Base-by-base conservation (phyloP, 2,329 filamentous ascomycete species). In the Akanthomyces muscarius region DNA sequence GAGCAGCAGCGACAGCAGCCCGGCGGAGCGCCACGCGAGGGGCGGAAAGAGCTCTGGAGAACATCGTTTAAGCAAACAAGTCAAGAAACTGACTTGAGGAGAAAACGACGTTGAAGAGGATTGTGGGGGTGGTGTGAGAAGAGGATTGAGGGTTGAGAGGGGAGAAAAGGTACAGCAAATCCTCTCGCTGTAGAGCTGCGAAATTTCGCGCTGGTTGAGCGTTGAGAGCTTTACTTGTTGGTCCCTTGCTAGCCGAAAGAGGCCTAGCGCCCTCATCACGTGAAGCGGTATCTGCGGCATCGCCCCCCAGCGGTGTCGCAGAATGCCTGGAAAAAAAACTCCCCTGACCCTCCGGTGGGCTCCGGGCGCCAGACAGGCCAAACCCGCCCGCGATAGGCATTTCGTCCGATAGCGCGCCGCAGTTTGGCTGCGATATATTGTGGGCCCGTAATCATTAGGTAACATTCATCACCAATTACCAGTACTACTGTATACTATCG, bases 41-140 rank as follows among this genome's bases (percentile, higher is more conserved):
- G 65, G 80, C 80, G 79, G 86, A 83, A 74, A 89, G 79, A 76
- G 86, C 81, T 80, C 87, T 84, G 74, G 88, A 90, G 78, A 91
- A 86, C 89, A 91, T 91, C 75, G 74, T 75, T 53, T 48, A 23
- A 54, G 50, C 57, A 45, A 51, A 54, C 59, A 61, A 61, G 59
- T 16, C 59, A 48, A 18, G 14, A 25, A 7, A 2, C 10, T 47
- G 59, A 55, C 50, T 54, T 61, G 59, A 41, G 59, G 42, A 55
- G 51, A 36, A 54, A 61, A 61, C 59, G 42, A 61, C 25, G 50
- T 44, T 11, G 14, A 51, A n/a, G 38, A 38, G 36, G 25, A 4
- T 25, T 7, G 54, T 33, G 33, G 47, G 28, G 50, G 44, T 41
- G 23, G 11, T 42, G 13, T 36, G 30, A 41, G 51, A 41, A 66